Evolutionary conservation across 2,329 filamentous ascomycete genomes (phyloP), one percentile per base, ranked within the genome.

Genomic region (Aureobasidium melanogenum): DNA sequence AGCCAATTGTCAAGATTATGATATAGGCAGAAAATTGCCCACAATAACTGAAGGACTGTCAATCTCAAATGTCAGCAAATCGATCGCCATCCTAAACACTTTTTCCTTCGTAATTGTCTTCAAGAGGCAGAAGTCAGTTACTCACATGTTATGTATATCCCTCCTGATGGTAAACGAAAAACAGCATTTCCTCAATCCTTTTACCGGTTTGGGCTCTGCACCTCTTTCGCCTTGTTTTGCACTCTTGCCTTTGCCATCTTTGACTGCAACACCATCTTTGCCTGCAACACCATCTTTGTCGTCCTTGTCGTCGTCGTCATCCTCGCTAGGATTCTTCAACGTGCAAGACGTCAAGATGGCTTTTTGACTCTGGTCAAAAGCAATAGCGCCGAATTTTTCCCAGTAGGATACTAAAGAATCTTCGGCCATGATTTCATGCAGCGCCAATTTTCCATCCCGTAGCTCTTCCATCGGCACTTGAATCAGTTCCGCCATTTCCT

Each of bases 371-470:
- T 88, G 85, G 71, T 99, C 94, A 74, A 99, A 99, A 10, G 94
- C 95, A 68, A 99, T 97, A 5, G 91, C 93, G 55, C 93, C 92
- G 70, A 99, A 99, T 70, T 99, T 96, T 75, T 99, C 94, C 94
- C 94, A 99, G 70, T 99, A 99, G 68, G 90, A 89, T 60, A 97
- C 94, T 63, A 96, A 84, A 43, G 92, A 95, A 64, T 96, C 91
- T 76, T 99, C 94, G 2, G 91, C 91, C 47, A 99, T 84, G 65
- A 99, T 95, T 73, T 99, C 92, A 72, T 99, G 94, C 51, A 99
- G 83, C 14, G 94, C 90, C 65, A 97, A 87, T 69, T 95, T 95
- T 64, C 94, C 92, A 77, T 97, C 94, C 79, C 93, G 84, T 65
- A 99, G 76, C 63, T 86, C 87, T 69, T 97, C 93, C 67, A 97